A percentile compares a stretch with the other conserved stretches of the same genome.
Evolutionary conservation across 1,284 basidiomycete genomes (phyloP).

Genomic region (Fomitopsis schrenkii): DNA sequence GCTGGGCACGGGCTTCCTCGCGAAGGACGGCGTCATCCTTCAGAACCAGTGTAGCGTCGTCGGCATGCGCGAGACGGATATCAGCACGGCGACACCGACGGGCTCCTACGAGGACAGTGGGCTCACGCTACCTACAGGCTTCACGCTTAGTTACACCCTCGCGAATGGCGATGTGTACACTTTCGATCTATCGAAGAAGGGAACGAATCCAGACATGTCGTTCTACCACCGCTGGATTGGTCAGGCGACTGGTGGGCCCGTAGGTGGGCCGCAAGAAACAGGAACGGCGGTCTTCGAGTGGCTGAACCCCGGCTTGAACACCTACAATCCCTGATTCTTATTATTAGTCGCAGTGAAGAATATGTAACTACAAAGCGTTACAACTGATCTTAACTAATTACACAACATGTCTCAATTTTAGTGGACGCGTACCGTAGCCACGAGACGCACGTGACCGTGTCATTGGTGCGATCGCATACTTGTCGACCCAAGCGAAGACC

Average conservation of each 20-base stretch:
- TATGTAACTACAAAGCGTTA: too few relatives aligned
- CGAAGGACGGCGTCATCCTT: constrained; percentile 18
- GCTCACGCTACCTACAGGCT: constrained; percentile 20
- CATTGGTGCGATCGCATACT: too few relatives aligned
- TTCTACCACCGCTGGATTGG: constrained; percentile 25
- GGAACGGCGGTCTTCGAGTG: constrained; percentile 22
- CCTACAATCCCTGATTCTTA: constrained; percentile 8
- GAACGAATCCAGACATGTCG: constrained; percentile 14
- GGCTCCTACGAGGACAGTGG: constrained; percentile 14
- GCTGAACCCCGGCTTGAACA: constrained; percentile 22
- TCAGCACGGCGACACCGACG: constrained; percentile 18
- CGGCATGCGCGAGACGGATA: constrained; percentile 16
- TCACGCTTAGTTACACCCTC: constrained; percentile 19
- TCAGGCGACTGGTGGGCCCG: constrained; percentile 19
- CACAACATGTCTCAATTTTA: too few relatives aligned
- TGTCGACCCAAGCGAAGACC: too few relatives aligned
- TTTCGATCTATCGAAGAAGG: constrained; percentile 20
- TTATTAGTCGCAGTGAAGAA: too few relatives aligned
- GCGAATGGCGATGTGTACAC: constrained; percentile 18
- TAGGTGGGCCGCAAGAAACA: constrained; percentile 12
- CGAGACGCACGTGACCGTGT: too few relatives aligned
- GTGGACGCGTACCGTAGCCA: too few relatives aligned
- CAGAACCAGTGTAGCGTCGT: constrained; percentile 24
- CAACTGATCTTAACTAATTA: too few relatives aligned
- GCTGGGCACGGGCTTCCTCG: constrained; percentile 24